Base-by-base conservation (phyloP, 768 basidiomycete species). In the Suillus subaureus region DNA sequence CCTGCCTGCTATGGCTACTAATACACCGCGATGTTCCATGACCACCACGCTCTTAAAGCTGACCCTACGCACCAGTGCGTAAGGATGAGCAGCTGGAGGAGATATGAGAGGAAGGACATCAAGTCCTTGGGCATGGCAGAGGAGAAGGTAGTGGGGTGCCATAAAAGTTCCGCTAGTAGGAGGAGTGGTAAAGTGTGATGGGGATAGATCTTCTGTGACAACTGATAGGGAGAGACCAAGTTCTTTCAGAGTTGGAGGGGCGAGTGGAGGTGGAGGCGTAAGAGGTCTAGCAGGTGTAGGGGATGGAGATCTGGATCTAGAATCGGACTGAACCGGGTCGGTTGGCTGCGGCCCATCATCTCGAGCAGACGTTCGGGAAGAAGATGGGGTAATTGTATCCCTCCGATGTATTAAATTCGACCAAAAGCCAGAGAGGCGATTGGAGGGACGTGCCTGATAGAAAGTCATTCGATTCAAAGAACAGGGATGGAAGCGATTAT, bases 1-100 rank as follows among this genome's bases (percentile, higher is more conserved):
- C 67, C 93, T 81, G 11, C 93, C 93, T 18, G 94, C 94, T 67
- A 95, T 93, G 15, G 93, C 93, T 11, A 95, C 93, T n/a, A 95
- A 79, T 0, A 95, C 92, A 8, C 93, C 93, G 37, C 93, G 89
- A 71, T 94, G 91, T 70, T 95, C 93, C 93, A 95, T 95, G 16
- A 95, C 90, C 1, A 95, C 91, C n/a, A 95, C 89, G 64, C 85
- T 88, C 73, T 93, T 94, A 77, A 95, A 95, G 42, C 85, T 83
- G 61, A 93, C 91, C 63, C 92, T 84, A 26, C 93, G 87, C 28
- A 95, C 89, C 33, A 95, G 83, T 12, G 93, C 88, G 75, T 93
- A 94, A 16, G 94, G 92, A 69, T 89, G 89, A 8, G 83, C 82
- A 16, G 87, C 82, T 2, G 92, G 93, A 0, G 93, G 92, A 0